Conservation (phyloP, 2,329 filamentous ascomycete genomes). For the Dothistroma pini region DNA sequence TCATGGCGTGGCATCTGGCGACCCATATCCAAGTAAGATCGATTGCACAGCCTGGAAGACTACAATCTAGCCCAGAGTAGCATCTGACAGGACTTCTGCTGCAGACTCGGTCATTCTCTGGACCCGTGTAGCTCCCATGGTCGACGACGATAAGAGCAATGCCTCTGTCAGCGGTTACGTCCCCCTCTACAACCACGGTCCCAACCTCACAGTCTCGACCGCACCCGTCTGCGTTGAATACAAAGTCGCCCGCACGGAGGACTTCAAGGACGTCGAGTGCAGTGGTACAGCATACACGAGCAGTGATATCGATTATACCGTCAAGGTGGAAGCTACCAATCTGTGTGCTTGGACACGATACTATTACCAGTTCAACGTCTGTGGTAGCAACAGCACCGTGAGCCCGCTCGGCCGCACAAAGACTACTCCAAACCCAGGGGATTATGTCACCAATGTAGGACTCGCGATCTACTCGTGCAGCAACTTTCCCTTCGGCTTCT, state of each 20-base stretch:
- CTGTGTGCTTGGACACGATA: slow-evolving; percentile 63
- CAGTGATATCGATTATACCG: slow-evolving; percentile 70
- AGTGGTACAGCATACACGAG: slow-evolving; percentile 64
- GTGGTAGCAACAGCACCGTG: slow-evolving; percentile 54
- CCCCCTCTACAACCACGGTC: slow-evolving; percentile 52
- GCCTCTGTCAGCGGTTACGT: slow-evolving; percentile 55
- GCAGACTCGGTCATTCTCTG: slow-evolving; percentile 35
- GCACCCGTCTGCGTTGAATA: slow-evolving; percentile 66
- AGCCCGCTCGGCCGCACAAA: slow-evolving; percentile 66
- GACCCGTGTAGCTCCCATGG: slow-evolving; percentile 40
- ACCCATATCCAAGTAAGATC: slow-evolving; percentile 39
- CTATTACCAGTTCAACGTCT: slow-evolving; percentile 68
- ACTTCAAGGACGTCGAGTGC: slow-evolving; percentile 49
- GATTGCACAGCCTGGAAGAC: background rate
- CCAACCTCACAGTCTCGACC: slow-evolving; percentile 53
- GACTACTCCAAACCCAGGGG: slow-evolving; percentile 58
- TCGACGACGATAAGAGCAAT: slow-evolving; percentile 41
- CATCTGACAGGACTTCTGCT: background rate
- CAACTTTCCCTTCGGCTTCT: slow-evolving; percentile 53
- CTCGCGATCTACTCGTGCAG: slow-evolving; percentile 69
- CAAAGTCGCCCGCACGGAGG: slow-evolving; percentile 52
- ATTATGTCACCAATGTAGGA: slow-evolving; percentile 55
- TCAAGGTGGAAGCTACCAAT: slow-evolving; percentile 66
- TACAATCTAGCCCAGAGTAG: background rate
- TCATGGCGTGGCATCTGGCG: slow-evolving; percentile 48